Base-by-base conservation (phyloP, 805 yeast genomes). In the Zygotorulaspora sp. region DNA sequence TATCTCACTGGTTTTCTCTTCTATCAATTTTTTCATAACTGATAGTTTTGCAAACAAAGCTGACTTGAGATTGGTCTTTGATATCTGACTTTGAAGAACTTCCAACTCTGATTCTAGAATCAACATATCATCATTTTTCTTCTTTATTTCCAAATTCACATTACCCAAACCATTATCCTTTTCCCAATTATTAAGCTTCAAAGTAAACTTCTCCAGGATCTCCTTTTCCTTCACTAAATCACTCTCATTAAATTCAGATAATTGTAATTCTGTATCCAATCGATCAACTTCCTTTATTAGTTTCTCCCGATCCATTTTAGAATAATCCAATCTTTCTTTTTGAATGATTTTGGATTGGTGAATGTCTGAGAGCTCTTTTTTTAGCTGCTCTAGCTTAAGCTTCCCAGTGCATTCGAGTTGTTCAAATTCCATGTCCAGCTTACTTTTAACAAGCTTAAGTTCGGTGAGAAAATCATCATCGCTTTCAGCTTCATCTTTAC, bases 41-140 rank as follows among this genome's bases (percentile, higher is more conserved):
- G 70, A 65, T 3, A 77, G 50, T 44, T 74, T 77, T 0, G 86
- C 81, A 43, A 74, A 65, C 2, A 70, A 49, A 33, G 79, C 88
- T 1, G 83, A 66, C 50, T 76, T 81, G 48, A 72, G 70, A 48
- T 75, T 80, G 3, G 74, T 69, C 11, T 64, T 60, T 4, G 74
- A 53, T 10, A 84, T 65, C 14, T 75, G 70, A 12, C 67, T 67
- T 39, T 73, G 72, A 11, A 78, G 50, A 0, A 66, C 67, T 7
- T 85, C 92, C 8, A 78, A 52, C 15, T 70, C 68, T 13, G 53
- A 48, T 45, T 75, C 79, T 3, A 67, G 15, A 2, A 52, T 28
- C 2, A 57, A 33, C 6, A 77, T 58, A 22, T 61, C 51, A 8
- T 53, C 48, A 30, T 74, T 72, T 6, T 65, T 65, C 0, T 53